Base-by-base conservation (phyloP, 2,329 filamentous ascomycete species). In the Aspergillus melleus region DNA sequence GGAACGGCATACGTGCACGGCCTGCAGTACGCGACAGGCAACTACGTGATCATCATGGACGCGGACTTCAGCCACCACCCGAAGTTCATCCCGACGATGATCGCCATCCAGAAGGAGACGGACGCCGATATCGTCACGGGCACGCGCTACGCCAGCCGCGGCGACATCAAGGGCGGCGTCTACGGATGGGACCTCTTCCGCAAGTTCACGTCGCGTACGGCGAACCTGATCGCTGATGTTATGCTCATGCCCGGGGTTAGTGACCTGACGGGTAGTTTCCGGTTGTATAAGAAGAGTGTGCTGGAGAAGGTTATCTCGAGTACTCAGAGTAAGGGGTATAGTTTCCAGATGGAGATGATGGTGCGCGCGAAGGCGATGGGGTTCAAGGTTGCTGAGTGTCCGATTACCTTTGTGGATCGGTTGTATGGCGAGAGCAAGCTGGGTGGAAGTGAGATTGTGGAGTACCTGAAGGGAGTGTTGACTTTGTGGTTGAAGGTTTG, bases 271-370 rank as follows among this genome's bases (percentile, higher is more conserved):
- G 95, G 95, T 52, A 94, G 90, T 75, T 99, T 98, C 80, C 83
- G 95, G 64, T 78, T 99, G 76, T 99, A 99, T 79, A 98, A 96
- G 88, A 92, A 90, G 80, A 81, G 83, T 61, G 91, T 96, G 63
- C 79, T 99, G 72, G 86, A 96, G 77, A 93, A 91, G 83, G 92
- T 96, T 60, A 97, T 99, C 70, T 82, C 84, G 72, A 91, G 86
- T 78, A 97, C 92, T 9, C 90, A 97, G 83, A 95, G 91, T 75
- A 96, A 98, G 81, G 95, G 95, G 2, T 99, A 98, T 77, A 94
- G 90, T 46, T 99, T 99, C 84, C 95, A 99, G 86, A 99, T 99
- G 95, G 94, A 97, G 84, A 90, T 99, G 88, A 98, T 97, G 89
- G 94, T 98, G 9, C 85, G 93, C 63, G 95, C 95, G 36, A 97